phyloP scores from a whole-genome alignment of 805 yeast genomes.

The Torulaspora delbrueckii region DNA sequence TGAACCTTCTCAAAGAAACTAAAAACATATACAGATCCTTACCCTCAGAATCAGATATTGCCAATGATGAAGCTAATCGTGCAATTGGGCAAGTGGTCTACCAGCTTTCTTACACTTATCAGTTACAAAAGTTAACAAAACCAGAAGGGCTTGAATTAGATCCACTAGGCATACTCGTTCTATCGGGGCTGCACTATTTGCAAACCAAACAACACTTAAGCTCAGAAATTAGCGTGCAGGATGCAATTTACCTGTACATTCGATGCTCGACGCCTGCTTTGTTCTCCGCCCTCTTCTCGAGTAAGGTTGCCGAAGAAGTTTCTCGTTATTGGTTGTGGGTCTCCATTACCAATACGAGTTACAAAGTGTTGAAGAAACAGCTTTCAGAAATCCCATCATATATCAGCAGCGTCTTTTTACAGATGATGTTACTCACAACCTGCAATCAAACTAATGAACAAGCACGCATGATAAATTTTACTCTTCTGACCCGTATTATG shows the following conservation, averaged over 20 bases:
- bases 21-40: constrained; percentile 39
- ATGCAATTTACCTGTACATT: constrained; percentile 41
- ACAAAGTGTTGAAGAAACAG: constrained; percentile 16
- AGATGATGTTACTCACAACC: constrained; percentile 38
- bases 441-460: constrained; percentile 38
- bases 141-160: constrained; percentile 32
- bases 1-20: constrained; percentile 36
- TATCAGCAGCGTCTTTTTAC: constrained; percentile 39
- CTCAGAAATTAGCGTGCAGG: constrained; percentile 20
- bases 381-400: constrained; percentile 30
- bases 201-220: constrained; percentile 19
- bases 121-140: constrained; percentile 28
- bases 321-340: constrained; percentile 38
- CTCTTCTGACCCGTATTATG: constrained; percentile 60
- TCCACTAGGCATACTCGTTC: constrained; percentile 33
- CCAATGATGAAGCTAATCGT: constrained; percentile 31
- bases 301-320: constrained; percentile 28
- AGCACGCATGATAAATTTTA: constrained; percentile 44
- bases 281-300: constrained; percentile 21
- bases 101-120: constrained; percentile 37
- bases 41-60: constrained; percentile 29
- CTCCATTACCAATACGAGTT: constrained; percentile 26
- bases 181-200: constrained; percentile 24
- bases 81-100: constrained; percentile 37
- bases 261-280: constrained; percentile 41